Evolutionary conservation across 371 early-diverging fungal species (phyloP).

Genomic region (Fennellomyces sp.): DNA sequence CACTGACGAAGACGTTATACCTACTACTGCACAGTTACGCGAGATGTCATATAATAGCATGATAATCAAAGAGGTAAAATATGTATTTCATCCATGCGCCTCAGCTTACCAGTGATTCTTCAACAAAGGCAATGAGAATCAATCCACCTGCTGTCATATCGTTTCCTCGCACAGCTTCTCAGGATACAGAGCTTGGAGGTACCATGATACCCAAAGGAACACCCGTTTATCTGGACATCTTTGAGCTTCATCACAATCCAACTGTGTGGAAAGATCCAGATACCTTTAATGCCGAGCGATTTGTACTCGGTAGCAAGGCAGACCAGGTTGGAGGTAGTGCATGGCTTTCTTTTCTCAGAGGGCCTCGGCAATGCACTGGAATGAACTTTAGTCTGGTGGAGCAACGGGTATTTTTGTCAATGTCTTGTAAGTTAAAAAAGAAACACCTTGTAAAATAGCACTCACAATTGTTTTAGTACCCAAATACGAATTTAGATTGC

Average conservation of each 20-base stretch:
- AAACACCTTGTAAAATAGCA: too few species aligned
- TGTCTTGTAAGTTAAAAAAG: conserved; percentile 23
- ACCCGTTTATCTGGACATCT: conserved; percentile 6
- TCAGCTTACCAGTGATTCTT: background rate
- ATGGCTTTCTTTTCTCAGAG: conserved; percentile 48
- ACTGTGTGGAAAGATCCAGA: conserved; percentile 13
- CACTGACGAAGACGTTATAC: conserved; percentile 17
- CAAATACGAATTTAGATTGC: conserved; percentile 21
- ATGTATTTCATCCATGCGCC: background rate
- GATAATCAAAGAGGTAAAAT: conserved; percentile 28
- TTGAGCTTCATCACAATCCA: conserved; percentile 10
- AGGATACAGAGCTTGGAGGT: conserved; percentile 32
- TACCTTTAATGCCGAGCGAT: conserved; percentile 13
- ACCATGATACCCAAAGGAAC: conserved; percentile 21
- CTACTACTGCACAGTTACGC: conserved; percentile 16
- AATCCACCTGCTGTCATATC: conserved; percentile 21
- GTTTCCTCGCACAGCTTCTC: conserved; percentile 20
- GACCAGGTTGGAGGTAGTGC: conserved; percentile 12
- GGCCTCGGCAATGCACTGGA: conserved; percentile 43
- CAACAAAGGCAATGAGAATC: background rate
- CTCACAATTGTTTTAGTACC: too few species aligned
- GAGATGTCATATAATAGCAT: conserved; percentile 17
- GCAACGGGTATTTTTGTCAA: conserved; percentile 15
- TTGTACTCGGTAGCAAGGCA: conserved; percentile 10
- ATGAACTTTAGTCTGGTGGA: conserved; percentile 23